A percentile compares a stretch with the other conserved stretches of the same genome.
Evolutionary conservation across 2,329 filamentous ascomycete genomes (phyloP).

Genomic region (Pseudocercospora cruenta): DNA sequence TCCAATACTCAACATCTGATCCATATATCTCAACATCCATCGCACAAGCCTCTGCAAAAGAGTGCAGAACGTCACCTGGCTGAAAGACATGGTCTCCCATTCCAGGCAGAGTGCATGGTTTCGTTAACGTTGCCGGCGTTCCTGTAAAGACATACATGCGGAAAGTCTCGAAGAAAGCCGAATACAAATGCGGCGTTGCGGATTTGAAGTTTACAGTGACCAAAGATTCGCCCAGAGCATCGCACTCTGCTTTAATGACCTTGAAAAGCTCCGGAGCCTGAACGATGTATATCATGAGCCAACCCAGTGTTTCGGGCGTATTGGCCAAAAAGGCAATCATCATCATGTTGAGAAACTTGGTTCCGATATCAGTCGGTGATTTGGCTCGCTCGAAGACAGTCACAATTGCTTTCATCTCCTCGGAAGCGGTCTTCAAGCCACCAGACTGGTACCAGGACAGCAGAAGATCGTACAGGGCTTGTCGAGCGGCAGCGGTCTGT

Average conservation of each 20-base stretch:
- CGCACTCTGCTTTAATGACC: conserved; percentile 13
- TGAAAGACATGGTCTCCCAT: conserved; percentile 16
- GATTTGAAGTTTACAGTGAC: conserved; percentile 13
- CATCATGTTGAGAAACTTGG: conserved; percentile 19
- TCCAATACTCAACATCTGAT: conserved; percentile 10
- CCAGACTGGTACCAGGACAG: conserved; percentile 12
- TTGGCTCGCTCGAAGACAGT: conserved; percentile 10
- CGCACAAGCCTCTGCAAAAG: conserved; percentile 11
- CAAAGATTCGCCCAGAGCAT: conserved; percentile 5
- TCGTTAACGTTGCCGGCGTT: conserved; percentile 14
- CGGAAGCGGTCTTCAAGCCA: conserved; percentile 2
- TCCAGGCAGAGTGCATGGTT: conserved; percentile 12
- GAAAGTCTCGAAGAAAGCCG: conserved; percentile 18
- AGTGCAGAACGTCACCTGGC: conserved; percentile 12
- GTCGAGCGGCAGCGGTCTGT: background rate
- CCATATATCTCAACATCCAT: conserved; percentile 16
- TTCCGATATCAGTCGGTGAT: conserved; percentile 9
- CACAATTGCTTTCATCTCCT: conserved; percentile 8
- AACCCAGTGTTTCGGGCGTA: conserved; percentile 14
- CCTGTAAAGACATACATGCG: conserved; percentile 17
- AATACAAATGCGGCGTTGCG: conserved; percentile 14
- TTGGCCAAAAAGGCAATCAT: conserved; percentile 16
- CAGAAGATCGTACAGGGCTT: conserved; percentile 4
- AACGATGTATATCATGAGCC: conserved; percentile 10
- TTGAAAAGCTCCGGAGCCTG: conserved; percentile 12